A percentile compares a stretch with the other conserved stretches of the same genome.
Evolutionary conservation across 2,329 filamentous ascomycete genomes (phyloP).

Genomic region (Paecilomyces sp.): DNA sequence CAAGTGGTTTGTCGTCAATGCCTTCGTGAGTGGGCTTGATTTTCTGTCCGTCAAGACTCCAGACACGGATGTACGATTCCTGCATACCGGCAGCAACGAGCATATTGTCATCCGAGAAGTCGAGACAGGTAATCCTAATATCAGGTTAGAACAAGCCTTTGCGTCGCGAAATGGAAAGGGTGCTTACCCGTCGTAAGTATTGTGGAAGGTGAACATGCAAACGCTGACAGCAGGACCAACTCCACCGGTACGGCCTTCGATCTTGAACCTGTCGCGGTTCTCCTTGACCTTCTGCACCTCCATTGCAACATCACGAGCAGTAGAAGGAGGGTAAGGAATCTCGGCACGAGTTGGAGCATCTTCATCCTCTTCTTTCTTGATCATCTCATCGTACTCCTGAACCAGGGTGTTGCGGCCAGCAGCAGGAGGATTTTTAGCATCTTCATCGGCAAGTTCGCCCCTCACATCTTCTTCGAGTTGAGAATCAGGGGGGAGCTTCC

Average conservation of each 20-base stretch:
- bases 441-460: slow-evolving; percentile 78
- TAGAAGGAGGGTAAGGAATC: slow-evolving; percentile 78
- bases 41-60: slow-evolving; percentile 79
- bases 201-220: slow-evolving; percentile 98
- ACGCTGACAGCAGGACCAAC: slow-evolving; percentile 77
- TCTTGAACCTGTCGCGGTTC: slow-evolving; percentile 83
- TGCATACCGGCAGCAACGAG: slow-evolving; percentile 83
- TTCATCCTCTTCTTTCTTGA: slow-evolving; percentile 81
- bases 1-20: slow-evolving; percentile 53
- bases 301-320: slow-evolving; percentile 83
- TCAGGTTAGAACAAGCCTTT: slow-evolving; percentile 13
- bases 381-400: slow-evolving; percentile 80
- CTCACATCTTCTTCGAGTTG: slow-evolving; percentile 80
- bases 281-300: slow-evolving; percentile 93
- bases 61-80: slow-evolving; percentile 93
- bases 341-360: slow-evolving; percentile 73
- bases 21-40: slow-evolving; percentile 61
- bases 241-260: slow-evolving; percentile 76
- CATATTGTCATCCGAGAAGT: slow-evolving; percentile 86
- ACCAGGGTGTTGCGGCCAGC: slow-evolving; percentile 67
- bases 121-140: slow-evolving; percentile 74
- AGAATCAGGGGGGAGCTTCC: slow-evolving; percentile 73
- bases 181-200: slow-evolving; percentile 77
- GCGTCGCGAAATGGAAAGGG: slow-evolving; percentile 1
- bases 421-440: slow-evolving; percentile 65